A percentile compares a stretch with the other conserved stretches of the same genome.
phyloP scores from a whole-genome alignment of 1,284 basidiomycete species.

The Ceratobasidium sp. region DNA sequence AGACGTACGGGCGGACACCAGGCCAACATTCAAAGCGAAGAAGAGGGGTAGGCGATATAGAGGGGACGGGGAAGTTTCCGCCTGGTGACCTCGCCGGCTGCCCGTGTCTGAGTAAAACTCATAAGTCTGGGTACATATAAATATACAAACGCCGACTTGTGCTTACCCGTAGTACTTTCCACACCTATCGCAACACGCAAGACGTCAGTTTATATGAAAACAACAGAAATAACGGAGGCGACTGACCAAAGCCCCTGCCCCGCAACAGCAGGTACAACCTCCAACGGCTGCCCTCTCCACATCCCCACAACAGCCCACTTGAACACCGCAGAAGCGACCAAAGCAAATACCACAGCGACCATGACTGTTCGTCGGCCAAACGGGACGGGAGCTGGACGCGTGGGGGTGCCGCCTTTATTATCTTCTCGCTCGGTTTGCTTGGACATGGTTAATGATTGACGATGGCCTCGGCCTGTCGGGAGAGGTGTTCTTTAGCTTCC shows the following conservation, averaged over 20 bases:
- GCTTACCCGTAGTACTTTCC: conserved; percentile 44
- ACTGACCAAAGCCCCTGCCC: conserved; percentile 34
- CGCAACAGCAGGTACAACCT: conserved; percentile 19
- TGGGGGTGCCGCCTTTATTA: not conserved
- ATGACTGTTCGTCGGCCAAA: conserved; percentile 32
- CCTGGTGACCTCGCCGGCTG: conserved; percentile 29
- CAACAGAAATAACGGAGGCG: not conserved
- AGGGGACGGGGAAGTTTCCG: conserved; percentile 65
- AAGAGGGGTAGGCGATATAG: conserved; percentile 64
- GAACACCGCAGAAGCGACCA: conserved; percentile 36
- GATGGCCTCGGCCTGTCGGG: too few relatives aligned
- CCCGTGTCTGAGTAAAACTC: conserved; percentile 2
- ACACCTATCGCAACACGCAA: conserved; percentile 19
- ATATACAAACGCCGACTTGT: not conserved
- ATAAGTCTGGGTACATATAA: not conserved
- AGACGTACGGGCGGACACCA: conserved; percentile 75
- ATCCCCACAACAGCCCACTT: conserved; percentile 27
- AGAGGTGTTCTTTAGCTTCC: not conserved
- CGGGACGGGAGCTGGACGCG: not conserved
- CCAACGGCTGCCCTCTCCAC: conserved; percentile 28
- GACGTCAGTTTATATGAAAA: not conserved
- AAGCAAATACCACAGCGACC: conserved; percentile 37
- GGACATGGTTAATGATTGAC: not conserved
- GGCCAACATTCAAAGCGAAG: conserved; percentile 77
- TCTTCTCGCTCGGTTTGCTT: not conserved